Conservation (phyloP, 129 eudicot genomes). For the Deinandra increscens region DNA sequence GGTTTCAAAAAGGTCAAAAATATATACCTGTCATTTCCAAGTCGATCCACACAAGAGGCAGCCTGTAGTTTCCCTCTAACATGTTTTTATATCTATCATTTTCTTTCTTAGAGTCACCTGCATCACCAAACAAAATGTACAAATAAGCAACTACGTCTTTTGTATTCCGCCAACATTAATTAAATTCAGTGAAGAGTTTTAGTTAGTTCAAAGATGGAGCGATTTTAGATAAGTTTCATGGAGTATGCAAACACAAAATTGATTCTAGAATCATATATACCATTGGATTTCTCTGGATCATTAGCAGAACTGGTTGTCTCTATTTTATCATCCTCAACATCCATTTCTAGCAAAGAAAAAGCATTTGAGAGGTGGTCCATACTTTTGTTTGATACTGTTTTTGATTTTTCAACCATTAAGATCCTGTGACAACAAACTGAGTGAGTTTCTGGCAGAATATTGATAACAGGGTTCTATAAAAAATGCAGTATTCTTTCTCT, state of each 20-base stretch:
- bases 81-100: constrained; percentile 28
- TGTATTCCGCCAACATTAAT: background rate
- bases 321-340: constrained; percentile 41
- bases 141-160: background rate
- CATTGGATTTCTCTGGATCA: constrained; percentile 30
- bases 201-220: background rate
- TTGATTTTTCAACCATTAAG: constrained; percentile 34
- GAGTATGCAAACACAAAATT: constrained; percentile 3
- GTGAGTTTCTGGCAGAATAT: constrained; percentile 13
- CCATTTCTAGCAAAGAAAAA: constrained; percentile 57
- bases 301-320: constrained; percentile 30
- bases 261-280: constrained; percentile 27
- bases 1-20: background rate
- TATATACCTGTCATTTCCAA: constrained; percentile 93
- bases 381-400: constrained; percentile 4
- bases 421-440: constrained; percentile 30
- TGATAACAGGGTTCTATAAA: background rate
- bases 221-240: background rate
- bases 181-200: background rate
- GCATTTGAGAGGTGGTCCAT: constrained; percentile 63
- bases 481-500: background rate
- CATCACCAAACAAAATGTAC: constrained; percentile 14
- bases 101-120: constrained; percentile 47
- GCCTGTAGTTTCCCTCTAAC: constrained; percentile 39
- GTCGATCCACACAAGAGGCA: constrained; percentile 98